Conservation (phyloP, 2,329 filamentous ascomycete species). For the Botrytis deweyae region DNA sequence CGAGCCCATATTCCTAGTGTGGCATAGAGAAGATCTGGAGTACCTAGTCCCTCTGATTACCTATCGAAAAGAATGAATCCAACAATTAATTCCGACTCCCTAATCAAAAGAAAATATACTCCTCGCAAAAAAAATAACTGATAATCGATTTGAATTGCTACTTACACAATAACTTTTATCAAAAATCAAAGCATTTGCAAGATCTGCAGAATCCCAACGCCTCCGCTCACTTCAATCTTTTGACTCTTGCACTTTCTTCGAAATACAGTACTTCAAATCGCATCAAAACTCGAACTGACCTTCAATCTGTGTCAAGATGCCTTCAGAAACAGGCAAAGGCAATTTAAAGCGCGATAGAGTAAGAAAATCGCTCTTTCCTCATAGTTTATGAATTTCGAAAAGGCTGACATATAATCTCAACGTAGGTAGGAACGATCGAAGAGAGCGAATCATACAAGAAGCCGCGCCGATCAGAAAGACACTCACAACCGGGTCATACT, state of each 20-base stretch:
- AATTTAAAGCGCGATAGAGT: conserved; percentile 20
- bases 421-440: conserved; percentile 32
- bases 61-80: background rate
- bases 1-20: background rate
- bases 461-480: conserved; percentile 72
- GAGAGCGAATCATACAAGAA: conserved; percentile 62
- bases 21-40: background rate
- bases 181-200: background rate
- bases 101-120: conserved; percentile 11
- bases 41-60: background rate
- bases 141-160: conserved; percentile 1
- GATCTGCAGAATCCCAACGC: background rate
- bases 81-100: background rate
- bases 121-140: conserved; percentile 1
- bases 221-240: background rate
- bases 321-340: background rate
- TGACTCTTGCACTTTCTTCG: background rate
- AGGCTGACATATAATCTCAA: conserved; percentile 28
- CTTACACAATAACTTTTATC: background rate
- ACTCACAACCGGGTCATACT: conserved; percentile 56
- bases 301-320: background rate
- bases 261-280: background rate
- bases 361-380: background rate
- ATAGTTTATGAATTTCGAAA: background rate
- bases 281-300: background rate